A percentile compares a stretch with the other conserved stretches of the same genome.
phyloP scores from a whole-genome alignment of 2,329 filamentous ascomycete genomes.

The Westerdykella ornata region DNA sequence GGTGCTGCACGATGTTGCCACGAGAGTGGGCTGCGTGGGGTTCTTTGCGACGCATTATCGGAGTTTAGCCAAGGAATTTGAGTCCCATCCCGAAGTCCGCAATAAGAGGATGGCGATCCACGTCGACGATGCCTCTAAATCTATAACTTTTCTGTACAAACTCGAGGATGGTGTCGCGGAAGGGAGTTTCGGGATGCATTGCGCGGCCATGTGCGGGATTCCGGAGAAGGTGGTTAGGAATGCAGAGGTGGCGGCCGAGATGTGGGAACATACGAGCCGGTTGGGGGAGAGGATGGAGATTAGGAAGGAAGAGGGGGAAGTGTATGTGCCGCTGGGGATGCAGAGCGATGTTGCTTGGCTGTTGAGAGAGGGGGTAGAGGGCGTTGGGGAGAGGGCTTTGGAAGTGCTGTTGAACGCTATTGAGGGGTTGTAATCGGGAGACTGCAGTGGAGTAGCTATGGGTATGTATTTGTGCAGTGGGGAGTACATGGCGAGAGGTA shows the following conservation, averaged over 20 bases:
- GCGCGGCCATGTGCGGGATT: constrained; percentile 96
- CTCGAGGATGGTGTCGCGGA: constrained; percentile 90
- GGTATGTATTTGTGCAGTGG: background rate
- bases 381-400: constrained; percentile 46
- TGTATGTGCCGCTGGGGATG: constrained; percentile 76
- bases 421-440: constrained; percentile 43
- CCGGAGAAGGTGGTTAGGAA: constrained; percentile 71
- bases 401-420: constrained; percentile 54
- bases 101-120: constrained; percentile 90
- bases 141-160: constrained; percentile 95
- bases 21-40: constrained; percentile 85
- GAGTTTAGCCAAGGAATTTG: constrained; percentile 84
- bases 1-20: constrained; percentile 91
- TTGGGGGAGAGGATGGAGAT: constrained; percentile 83
- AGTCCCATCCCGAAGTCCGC: constrained; percentile 77
- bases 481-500: background rate
- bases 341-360: constrained; percentile 81
- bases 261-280: constrained; percentile 92
- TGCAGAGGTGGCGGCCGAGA: constrained; percentile 79
- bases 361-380: constrained; percentile 51
- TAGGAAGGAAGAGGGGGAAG: constrained; percentile 60
- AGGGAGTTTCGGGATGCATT: constrained; percentile 98
- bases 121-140: constrained; percentile 74
- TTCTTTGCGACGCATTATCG: constrained; percentile 99
- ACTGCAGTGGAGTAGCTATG: background rate